These are phyloP conservation scores for Scedosporium dehoogii DNA, from an alignment of 2,329 filamentous ascomycete species.

Conservation along the genomic window DNA sequence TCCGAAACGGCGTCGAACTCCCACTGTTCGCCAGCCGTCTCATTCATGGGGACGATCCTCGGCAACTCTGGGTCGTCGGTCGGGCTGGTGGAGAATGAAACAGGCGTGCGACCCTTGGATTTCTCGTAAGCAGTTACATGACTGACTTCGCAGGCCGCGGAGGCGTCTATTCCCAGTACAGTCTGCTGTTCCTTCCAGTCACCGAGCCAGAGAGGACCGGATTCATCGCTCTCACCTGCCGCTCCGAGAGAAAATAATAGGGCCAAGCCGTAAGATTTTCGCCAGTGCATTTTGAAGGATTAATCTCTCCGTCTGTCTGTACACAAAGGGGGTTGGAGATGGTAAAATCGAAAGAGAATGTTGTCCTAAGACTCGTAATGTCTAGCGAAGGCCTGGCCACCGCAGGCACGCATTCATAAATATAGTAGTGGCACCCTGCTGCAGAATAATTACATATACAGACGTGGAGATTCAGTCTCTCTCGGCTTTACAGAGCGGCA, in stretches of 20 bases:
- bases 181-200: constrained; percentile 2
- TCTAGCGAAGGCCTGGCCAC: no score
- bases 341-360: no score
- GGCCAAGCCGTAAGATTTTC: not conserved
- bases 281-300: not conserved
- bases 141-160: constrained; percentile 4
- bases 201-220: not conserved
- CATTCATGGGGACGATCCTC: constrained; percentile 15
- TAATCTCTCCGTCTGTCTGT: not conserved
- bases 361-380: no score
- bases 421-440: no score
- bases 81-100: constrained; percentile 9
- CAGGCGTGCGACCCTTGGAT: constrained; percentile 7
- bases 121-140: constrained; percentile 6
- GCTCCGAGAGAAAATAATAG: not conserved
- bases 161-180: not conserved
- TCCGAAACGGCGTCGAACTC: constrained; percentile 19
- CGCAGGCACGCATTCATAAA: no score
- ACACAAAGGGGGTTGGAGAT: no score
- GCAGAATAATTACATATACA: no score
- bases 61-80: constrained; percentile 10
- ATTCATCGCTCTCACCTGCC: not conserved
- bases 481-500: not conserved
- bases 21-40: constrained; percentile 19
- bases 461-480: no score